Base-by-base conservation (phyloP, 139 green algal species). In the Coelastrella sp. region DNA sequence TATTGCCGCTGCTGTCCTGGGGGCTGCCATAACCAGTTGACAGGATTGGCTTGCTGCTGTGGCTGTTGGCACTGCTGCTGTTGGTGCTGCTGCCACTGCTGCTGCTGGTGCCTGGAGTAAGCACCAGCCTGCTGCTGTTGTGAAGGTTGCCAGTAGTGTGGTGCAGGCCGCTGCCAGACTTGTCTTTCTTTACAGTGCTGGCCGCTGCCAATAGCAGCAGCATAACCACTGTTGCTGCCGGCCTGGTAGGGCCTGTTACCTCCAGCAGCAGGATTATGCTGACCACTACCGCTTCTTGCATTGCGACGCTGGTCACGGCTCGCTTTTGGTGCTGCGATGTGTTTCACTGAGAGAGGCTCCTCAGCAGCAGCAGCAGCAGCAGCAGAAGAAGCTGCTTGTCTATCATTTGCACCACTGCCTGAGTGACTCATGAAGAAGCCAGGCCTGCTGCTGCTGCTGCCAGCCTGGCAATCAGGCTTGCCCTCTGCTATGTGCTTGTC, bases 71-170 rank as follows among this genome's bases (percentile, higher is more conserved):
- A 6, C n/a, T 5, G 50, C 17, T 45, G 27, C 45, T 57, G 45
- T 57, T 48, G 68, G 15, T 78, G 6, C 76, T 74, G 35, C 77
- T 84, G 77, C 37, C 32, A 63, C 4, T 41, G 57, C 77, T 43
- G 37, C 23, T 45, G 77, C 35, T 72, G 53, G 43, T 37, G 19
- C 25, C n/a, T 17, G 19, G 21, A 45, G 34, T 15, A 21, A 62
- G 37, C 9, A 37, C 17, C 25, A 48, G 73, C n/a, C n/a, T 17
- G 11, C 40, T 32, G 38, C 17, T 48, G 73, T 30, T 75, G 37
- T 53, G 5, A 17, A 40, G 17, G 6, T 19, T 1, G 17, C n/a
- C 4, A 75, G n/a, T 7, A 75, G 13, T 66, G 57, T 57, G 48
- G 2, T 57, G 48, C 48, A 23, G 48, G 13, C 48, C 13, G 48